Percentiles rank a stretch among this genome's conserved stretches.
Conservation (phyloP, 2,329 filamentous ascomycete species). For the Cordyceps cateniannulata region DNA sequence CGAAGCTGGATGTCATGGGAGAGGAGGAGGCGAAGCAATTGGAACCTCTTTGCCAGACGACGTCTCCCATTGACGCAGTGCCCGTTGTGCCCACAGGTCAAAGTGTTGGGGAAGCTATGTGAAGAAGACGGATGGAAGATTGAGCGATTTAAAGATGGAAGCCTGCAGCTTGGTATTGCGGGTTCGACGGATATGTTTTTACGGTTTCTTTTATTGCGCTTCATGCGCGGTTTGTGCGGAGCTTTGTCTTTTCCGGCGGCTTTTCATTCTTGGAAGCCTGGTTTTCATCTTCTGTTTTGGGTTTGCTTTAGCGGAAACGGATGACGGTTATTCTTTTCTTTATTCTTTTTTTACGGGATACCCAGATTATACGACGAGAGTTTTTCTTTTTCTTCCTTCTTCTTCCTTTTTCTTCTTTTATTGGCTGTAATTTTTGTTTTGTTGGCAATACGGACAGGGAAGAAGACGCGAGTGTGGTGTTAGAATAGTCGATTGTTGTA, state of each 20-base stretch:
- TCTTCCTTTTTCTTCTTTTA: background rate
- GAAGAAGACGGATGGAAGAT: background rate
- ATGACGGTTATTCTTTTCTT: background rate
- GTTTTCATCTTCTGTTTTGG: background rate
- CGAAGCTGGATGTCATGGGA: constrained; percentile 31
- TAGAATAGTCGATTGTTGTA: constrained; percentile 5
- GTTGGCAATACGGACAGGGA: background rate
- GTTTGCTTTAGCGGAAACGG: constrained; percentile 8
- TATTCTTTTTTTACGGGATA: constrained; percentile 12
- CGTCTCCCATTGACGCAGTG: constrained; percentile 21
- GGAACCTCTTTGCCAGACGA: constrained; percentile 34
- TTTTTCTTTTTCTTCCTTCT: background rate
- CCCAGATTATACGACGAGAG: constrained; percentile 6
- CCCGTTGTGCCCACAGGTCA: constrained; percentile 15
- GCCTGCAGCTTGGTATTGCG: background rate
- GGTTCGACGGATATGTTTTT: background rate
- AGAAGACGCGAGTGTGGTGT: background rate
- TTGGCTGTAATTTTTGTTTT: background rate
- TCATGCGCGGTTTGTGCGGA: background rate
- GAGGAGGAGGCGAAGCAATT: constrained; percentile 29
- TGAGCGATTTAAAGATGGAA: background rate
- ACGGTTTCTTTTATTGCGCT: background rate
- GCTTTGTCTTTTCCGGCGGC: background rate
- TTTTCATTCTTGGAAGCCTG: background rate
- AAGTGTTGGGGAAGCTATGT: constrained; percentile 21